These are phyloP conservation scores for Trichosporon sp. DNA, from an alignment of 1,284 basidiomycete species.

Conservation along the genomic window DNA sequence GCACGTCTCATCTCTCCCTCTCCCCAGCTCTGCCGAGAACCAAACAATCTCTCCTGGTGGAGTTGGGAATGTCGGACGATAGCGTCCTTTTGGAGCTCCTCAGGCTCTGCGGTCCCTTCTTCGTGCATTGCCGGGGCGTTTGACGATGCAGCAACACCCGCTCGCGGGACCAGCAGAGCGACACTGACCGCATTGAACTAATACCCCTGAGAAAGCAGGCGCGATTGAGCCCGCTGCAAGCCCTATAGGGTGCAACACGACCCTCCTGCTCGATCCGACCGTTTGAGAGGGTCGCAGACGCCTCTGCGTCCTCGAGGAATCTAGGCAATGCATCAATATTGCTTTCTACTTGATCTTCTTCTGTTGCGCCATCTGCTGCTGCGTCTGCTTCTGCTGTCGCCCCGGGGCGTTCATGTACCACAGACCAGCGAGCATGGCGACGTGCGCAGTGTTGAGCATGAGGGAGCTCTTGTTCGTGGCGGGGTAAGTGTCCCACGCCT, in stretches of 20 bases:
- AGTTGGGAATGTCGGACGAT: background rate
- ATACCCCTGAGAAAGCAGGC: background rate
- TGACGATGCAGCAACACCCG: background rate
- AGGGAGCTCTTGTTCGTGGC: conserved; percentile 73
- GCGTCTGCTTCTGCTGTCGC: background rate
- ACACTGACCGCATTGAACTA: background rate
- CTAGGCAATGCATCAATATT: background rate
- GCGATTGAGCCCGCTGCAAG: background rate
- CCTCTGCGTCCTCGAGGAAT: background rate
- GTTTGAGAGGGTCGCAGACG: too few relatives aligned
- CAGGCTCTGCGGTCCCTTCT: too few relatives aligned
- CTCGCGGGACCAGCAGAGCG: too few relatives aligned
- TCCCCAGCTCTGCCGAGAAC: background rate
- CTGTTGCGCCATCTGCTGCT: background rate
- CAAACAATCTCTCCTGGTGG: background rate
- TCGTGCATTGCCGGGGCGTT: background rate
- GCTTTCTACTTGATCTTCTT: background rate
- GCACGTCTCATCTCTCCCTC: background rate
- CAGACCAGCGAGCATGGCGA: conserved; percentile 65
- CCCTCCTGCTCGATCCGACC: too few relatives aligned
- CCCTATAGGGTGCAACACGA: too few relatives aligned
- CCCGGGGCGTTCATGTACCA: conserved; percentile 21
- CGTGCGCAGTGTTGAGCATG: conserved; percentile 65
- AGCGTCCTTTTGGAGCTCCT: background rate
- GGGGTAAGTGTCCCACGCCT: conserved; percentile 84